Evolutionary conservation across 768 basidiomycete species (phyloP), one percentile per base, ranked within the genome.

Genomic region (Guyanaporus albipodus): DNA sequence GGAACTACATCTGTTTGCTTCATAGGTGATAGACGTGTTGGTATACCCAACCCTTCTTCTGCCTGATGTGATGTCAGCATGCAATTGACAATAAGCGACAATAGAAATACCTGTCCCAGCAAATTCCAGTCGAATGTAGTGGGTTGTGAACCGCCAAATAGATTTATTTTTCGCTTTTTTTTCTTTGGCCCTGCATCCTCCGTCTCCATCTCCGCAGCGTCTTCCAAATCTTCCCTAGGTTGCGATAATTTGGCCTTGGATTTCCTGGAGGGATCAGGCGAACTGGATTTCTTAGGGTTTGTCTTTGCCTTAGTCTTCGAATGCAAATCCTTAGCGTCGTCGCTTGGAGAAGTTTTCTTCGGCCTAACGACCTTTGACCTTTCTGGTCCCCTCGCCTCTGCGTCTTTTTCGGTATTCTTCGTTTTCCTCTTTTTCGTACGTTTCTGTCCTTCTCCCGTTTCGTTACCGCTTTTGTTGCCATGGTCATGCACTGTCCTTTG

Each of bases 141-240:
- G 15, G 73, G 69, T 46, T 73, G 66, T 28, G 69, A 67, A 21
- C 65, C 44, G 6, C 70, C 68, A 56, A 83, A 83, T n/a, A 85
- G 54, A 49, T 81, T 80, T 44, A 87, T 79, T 66, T 81, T 85
- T 51, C 83, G 76, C 57, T 79, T 85, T 67, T 84, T 86, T 70
- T 83, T 84, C 67, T 78, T 82, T 14, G 67, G 75, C 8, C 48
- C 67, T 6, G 31, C 55, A 40, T 62, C 66, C 21, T 62, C 66
- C 19, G 60, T 42, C 19, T 58, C 64, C 23, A 14, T 58, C 14
- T 45, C 54, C 11, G 23, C 36, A 6, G 37, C 27, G 2, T 53
- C 58, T 24, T 62, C 66, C 1, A 40, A 45, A 17, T 47, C 57
- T 0, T 54, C 57, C 21, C 46, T 52, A 26, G 36, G 6, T 19